Base-by-base conservation (phyloP, 164 flowering plant species). In the Sextonia rubra region DNA sequence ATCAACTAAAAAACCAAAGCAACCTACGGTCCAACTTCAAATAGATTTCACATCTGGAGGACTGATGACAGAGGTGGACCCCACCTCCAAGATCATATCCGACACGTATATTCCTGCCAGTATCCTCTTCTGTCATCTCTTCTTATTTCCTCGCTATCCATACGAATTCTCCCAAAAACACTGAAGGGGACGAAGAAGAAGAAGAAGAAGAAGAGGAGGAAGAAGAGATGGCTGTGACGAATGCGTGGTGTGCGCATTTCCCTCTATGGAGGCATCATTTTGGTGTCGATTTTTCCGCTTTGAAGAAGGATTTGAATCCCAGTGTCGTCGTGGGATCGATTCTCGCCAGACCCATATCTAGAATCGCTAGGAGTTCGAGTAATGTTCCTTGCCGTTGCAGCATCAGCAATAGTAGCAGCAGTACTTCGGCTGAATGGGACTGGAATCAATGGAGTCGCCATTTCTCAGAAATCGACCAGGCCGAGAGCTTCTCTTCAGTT, bases 361-460 rank as follows among this genome's bases (percentile, higher is more conserved):
- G 64, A 25, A 71, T 8, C 49, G 56, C 68, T 44, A 77, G 74
- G 63, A 63, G n/a, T 73, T 68, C 78, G 0, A 47, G 3, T 15
- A 17, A 14, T 52, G 23, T 75, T 48, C 58, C 27, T 56, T 83
- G 86, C 73, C 78, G 79, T 23, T 78, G 73, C 67, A 52, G 58
- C 2, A 52, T 87, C 74, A 73, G 75, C 52, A 69, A 26, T 71
- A 52, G 24, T 25, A 49, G 30, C 22, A 8, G 44, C 17, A 74
- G n/a, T 44, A 69, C 81, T 32, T 77, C 85, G 56, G 72, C 78
- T 18, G 91, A 85, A 2, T 92, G 98, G 99, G 93, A 91, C 81
- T 92, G 99, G 97, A 86, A 77, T 71, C 81, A 89, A 29, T 95
- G 99, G 99, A 82, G 68, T 56, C 89, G 91, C 71, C 90, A 90